Percentiles rank a stretch among this genome's conserved stretches.
These are phyloP conservation scores for Ustanciosporium gigantosporum DNA, from an alignment of 1,284 basidiomycete species.

Conservation along the genomic window DNA sequence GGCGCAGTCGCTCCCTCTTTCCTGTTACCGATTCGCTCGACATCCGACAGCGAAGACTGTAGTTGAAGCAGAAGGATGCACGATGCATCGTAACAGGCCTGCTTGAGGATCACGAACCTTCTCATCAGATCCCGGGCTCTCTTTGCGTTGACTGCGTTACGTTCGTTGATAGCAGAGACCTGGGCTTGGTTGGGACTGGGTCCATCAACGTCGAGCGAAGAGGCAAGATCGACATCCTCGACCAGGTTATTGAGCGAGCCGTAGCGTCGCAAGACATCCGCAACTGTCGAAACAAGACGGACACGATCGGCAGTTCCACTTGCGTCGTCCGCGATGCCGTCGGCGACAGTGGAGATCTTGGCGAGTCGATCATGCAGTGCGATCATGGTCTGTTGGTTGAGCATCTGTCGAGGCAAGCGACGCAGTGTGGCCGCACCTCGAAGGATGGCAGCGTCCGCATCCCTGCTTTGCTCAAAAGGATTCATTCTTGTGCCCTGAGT, in stretches of 20 bases:
- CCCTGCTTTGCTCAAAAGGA: constrained; percentile 42
- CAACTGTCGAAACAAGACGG: background rate
- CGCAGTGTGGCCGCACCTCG: constrained; percentile 35
- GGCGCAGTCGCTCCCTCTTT: background rate
- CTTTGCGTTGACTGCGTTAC: constrained; percentile 15
- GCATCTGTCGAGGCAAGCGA: constrained; percentile 30
- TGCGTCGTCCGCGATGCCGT: background rate
- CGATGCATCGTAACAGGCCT: constrained; percentile 41
- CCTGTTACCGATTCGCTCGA: background rate
- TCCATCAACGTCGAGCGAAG: constrained; percentile 48
- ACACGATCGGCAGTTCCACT: background rate
- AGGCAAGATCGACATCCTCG: constrained; percentile 49
- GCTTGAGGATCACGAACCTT: constrained; percentile 38
- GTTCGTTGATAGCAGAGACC: constrained; percentile 22
- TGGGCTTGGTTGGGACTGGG: constrained; percentile 1
- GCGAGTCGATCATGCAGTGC: constrained; percentile 4
- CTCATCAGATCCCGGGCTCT: constrained; percentile 34
- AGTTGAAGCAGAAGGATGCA: constrained; percentile 25
- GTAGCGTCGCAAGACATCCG: constrained; percentile 7
- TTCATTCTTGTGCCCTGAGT: constrained; percentile 21
- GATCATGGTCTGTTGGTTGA: constrained; percentile 13
- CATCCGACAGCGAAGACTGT: constrained; percentile 13
- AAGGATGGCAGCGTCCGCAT: constrained; percentile 33
- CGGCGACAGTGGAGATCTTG: constrained; percentile 1
- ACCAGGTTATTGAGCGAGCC: constrained; percentile 26